Base-by-base conservation (phyloP, 768 basidiomycete species). In the Cantharellus cinnabarinus region DNA sequence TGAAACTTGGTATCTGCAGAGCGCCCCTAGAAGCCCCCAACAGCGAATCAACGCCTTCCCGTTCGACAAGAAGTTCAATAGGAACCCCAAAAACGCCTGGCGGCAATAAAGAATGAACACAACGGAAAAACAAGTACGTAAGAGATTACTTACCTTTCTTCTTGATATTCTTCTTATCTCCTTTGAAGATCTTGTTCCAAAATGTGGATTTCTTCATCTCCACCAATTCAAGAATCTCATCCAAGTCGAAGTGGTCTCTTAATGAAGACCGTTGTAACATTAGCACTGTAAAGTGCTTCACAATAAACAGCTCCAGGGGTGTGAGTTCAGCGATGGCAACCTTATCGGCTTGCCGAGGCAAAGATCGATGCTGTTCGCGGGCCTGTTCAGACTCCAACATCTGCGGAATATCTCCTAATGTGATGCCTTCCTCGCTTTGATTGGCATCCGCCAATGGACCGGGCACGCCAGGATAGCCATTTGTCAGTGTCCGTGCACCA, bases 151-250 rank as follows among this genome's bases (percentile, higher is more conserved):
- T n/a, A 68, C 84, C 80, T 63, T 75, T 75, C 52, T 71, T 65
- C 59, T 83, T 83, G 72, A 93, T 93, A 78, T 94, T 89, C 63
- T 91, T 83, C 41, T 77, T 79, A 15, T 78, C 79, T 3, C 65
- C 67, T 69, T 95, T 97, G 75, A 99, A 97, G 15, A 97, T 70
- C 70, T 91, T 89, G 63, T 87, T 86, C 91, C 91, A 99, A 71
- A 95, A 95, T 20, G 85, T 85, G 61, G 80, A 82, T 75, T 94
- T 97, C 76, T 94, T 88, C 29, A 75, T 75, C 69, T 97, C 93
- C 38, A 99, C 79, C 68, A 95, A 74, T 71, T 98, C 94, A 64
- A 97, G 69, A 58, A 98, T 75, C 67, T 99, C 95, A 62, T 98
- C 95, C 64, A 97, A 66, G 64, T 94, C 90, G 59, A 90, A 81